Percentiles rank a stretch among this genome's conserved stretches.
Conservation (phyloP, 306 rosid species). For the Bauhinia variegata region DNA sequence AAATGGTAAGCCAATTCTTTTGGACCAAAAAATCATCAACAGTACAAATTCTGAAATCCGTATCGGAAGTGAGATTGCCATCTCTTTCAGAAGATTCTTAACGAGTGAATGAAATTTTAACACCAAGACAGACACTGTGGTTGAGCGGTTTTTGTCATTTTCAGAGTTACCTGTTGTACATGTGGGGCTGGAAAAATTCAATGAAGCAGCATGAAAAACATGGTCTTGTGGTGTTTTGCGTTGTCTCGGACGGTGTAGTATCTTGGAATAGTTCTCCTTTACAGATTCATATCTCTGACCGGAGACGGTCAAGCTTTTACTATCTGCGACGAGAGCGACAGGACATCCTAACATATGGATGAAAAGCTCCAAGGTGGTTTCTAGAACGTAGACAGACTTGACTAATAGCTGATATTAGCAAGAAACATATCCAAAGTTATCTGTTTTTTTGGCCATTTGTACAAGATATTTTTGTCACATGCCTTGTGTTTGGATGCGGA, state of each 20-base stretch:
- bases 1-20: too few relatives aligned
- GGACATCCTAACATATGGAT: conserved; percentile 20
- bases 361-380: neutral
- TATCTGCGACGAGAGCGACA: conserved; percentile 23
- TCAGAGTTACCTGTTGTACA: conserved; percentile 11
- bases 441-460: neutral
- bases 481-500: neutral
- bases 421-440: conserved; percentile 18
- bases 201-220: conserved; percentile 17
- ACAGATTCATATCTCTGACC: conserved; percentile 3
- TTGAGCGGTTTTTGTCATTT: conserved; percentile 8
- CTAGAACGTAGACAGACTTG: too few relatives aligned
- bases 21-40: conserved; percentile 21
- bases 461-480: neutral
- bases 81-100: neutral
- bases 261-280: conserved; percentile 24
- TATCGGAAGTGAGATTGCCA: neutral
- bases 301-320: conserved; percentile 18
- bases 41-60: neutral
- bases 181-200: conserved; percentile 35
- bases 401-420: conserved; percentile 7
- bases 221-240: conserved; percentile 1
- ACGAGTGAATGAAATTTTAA: conserved; percentile 40
- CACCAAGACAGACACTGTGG: conserved; percentile 21
- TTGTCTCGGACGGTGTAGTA: conserved; percentile 21